phyloP scores from a whole-genome alignment of 805 yeast species.

The Teunomyces stri region DNA sequence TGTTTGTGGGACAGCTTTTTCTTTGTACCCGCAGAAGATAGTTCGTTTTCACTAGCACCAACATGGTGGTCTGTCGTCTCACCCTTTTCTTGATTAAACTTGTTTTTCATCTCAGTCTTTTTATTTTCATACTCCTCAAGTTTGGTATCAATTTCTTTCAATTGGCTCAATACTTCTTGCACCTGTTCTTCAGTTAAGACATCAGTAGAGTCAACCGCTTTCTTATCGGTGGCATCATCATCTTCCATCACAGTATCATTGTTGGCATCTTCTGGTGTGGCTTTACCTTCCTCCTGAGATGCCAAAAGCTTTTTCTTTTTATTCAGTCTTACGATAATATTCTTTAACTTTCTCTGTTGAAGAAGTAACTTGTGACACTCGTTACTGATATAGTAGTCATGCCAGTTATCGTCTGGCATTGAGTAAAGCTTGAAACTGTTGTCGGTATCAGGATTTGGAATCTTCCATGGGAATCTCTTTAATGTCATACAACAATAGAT shows the following conservation, averaged over 20 bases:
- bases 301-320: conserved; percentile 33
- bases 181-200: conserved; percentile 31
- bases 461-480: conserved; percentile 86
- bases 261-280: conserved; percentile 5
- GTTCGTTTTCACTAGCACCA: conserved; percentile 1
- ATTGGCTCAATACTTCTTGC: conserved; percentile 30
- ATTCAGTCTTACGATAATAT: conserved; percentile 40
- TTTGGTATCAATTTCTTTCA: conserved; percentile 35
- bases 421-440: conserved; percentile 67
- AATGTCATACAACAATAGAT: conserved; percentile 85
- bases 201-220: conserved; percentile 13
- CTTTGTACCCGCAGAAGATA: conserved; percentile 17
- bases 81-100: conserved; percentile 22
- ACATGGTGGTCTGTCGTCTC: background rate
- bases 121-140: conserved; percentile 36
- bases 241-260: conserved; percentile 11
- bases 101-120: conserved; percentile 34
- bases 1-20: conserved; percentile 47
- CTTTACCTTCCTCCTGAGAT: conserved; percentile 7
- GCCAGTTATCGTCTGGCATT: conserved; percentile 68
- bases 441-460: conserved; percentile 59
- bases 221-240: conserved; percentile 6
- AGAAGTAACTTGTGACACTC: conserved; percentile 66
- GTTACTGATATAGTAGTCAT: conserved; percentile 72
- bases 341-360: conserved; percentile 56